phyloP scores from a whole-genome alignment of 306 rosid species.

The Dalbergia oliveri region DNA sequence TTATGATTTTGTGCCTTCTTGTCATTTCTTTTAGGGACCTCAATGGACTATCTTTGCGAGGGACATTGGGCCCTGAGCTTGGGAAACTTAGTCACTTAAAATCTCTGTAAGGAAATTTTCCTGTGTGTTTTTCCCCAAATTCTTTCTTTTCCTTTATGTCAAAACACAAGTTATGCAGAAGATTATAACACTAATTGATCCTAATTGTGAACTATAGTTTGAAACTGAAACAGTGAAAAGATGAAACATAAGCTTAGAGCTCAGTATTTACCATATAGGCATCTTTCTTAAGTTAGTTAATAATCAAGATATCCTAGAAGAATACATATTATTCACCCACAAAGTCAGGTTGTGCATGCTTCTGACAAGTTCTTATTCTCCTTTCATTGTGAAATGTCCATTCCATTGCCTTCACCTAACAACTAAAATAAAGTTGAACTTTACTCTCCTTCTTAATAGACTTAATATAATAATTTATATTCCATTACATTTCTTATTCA shows the following conservation, averaged over 20 bases:
- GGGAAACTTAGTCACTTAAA: slow-evolving; percentile 73
- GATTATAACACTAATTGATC: neutral
- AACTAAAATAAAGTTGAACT: neutral
- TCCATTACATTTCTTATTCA: slow-evolving; percentile 25
- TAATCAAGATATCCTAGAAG: neutral
- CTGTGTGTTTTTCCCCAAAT: neutral
- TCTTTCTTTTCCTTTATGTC: neutral
- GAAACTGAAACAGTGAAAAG: neutral
- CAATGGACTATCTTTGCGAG: slow-evolving; percentile 69
- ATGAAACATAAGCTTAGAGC: slow-evolving; percentile 10
- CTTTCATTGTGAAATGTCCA: neutral
- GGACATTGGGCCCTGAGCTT: slow-evolving; percentile 85
- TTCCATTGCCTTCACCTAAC: neutral
- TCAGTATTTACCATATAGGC: neutral
- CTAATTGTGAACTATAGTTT: neutral
- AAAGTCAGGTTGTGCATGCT: neutral
- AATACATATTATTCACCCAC: neutral
- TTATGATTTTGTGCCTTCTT: slow-evolving; percentile 32
- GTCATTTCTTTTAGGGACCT: slow-evolving; percentile 66
- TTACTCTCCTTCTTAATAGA: too few species aligned
- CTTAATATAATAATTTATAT: slow-evolving; percentile 15
- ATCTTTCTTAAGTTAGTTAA: neutral
- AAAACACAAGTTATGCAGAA: slow-evolving; percentile 4
- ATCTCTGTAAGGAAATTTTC: slow-evolving; percentile 69
- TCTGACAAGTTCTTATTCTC: neutral